Evolutionary conservation across 768 basidiomycete species (phyloP).

Genomic region (Boletus fagicola): DNA sequence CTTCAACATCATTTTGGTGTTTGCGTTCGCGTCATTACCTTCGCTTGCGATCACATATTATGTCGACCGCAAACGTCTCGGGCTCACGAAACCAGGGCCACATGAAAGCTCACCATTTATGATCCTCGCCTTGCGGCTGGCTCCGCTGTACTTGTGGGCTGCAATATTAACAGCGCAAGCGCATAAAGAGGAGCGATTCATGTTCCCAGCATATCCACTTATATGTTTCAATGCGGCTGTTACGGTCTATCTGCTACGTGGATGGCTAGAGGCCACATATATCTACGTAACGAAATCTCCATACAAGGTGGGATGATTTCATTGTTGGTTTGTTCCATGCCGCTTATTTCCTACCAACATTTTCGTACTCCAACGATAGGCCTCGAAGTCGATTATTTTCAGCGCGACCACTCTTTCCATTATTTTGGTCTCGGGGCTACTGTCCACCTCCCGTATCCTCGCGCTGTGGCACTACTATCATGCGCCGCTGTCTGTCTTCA

Average conservation of each 20-base stretch:
- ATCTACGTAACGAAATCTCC: constrained; percentile 78
- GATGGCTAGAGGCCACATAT: constrained; percentile 80
- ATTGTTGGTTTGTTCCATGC: not conserved
- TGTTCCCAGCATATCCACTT: constrained; percentile 91
- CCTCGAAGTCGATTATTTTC: constrained; percentile 74
- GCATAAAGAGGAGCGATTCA: constrained; percentile 99
- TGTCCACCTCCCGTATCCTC: constrained; percentile 78
- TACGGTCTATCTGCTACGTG: constrained; percentile 78
- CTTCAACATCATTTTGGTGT: constrained; percentile 83
- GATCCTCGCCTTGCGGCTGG: constrained; percentile 70
- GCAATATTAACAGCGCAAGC: constrained; percentile 74
- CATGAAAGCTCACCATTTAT: constrained; percentile 79
- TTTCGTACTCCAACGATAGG: constrained; percentile 43
- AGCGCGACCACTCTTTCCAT: constrained; percentile 70
- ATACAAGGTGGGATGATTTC: constrained; percentile 59
- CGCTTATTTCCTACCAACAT: constrained; percentile 1
- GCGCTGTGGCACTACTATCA: constrained; percentile 91
- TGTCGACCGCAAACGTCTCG: constrained; percentile 76
- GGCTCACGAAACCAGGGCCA: constrained; percentile 44
- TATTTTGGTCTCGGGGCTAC: constrained; percentile 57
- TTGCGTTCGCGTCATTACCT: constrained; percentile 82
- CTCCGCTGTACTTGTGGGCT: constrained; percentile 92
- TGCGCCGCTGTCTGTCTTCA: constrained; percentile 72
- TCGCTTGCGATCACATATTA: constrained; percentile 69
- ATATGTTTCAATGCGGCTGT: constrained; percentile 94